Base-by-base conservation (phyloP, 1,139 yeast species). In the Suhomyces bribrorum region DNA sequence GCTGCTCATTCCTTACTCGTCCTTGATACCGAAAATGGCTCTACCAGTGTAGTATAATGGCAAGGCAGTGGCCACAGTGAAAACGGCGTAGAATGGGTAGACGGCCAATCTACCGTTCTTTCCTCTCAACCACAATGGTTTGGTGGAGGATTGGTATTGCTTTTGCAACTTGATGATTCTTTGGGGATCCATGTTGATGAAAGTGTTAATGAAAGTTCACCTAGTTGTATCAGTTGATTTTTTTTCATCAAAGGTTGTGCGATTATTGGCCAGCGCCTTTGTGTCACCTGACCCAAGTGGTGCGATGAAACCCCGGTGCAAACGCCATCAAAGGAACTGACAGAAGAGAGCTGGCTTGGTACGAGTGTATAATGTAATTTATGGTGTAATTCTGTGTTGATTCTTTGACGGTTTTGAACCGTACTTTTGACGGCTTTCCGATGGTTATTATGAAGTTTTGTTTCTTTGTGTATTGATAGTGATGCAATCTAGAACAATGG, bases 31-130 rank as follows among this genome's bases (percentile, higher is more conserved):
- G 40, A 70, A 63, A 47, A 79, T 62, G 54, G 95, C 95, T 74
- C 94, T 84, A 54, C 85, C 92, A 39, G 85, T 65, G 77, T 84
- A 87, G 73, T 66, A 79, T 52, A 84, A 69, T 54, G 95, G 86
- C 49, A 79, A 77, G 49, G 77, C 76, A 42, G 88, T 77, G 53
- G 89, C 73, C 47, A 84, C 75, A 48, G 90, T 74, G 73, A 89
- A 86, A 52, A 86, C 73, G 52, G 89, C 94, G 75, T 81, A 86
- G 80, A 84, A 90, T 64, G 97, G 97, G 71, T 85, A 86, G 54
- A 89, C 78, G 64, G 84, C 70, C 59, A 78, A 70, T 72, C 86
- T 87, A 53, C 96, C 81, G 70, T 90, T 82, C 50, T 72, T 63
- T 33, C 76, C 76, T 76, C 83, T 81, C 75, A 81, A 71, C 88